These are phyloP conservation scores for Gnetum montanum DNA, from an alignment of 75 land plant genomes.

Conservation along the genomic window DNA sequence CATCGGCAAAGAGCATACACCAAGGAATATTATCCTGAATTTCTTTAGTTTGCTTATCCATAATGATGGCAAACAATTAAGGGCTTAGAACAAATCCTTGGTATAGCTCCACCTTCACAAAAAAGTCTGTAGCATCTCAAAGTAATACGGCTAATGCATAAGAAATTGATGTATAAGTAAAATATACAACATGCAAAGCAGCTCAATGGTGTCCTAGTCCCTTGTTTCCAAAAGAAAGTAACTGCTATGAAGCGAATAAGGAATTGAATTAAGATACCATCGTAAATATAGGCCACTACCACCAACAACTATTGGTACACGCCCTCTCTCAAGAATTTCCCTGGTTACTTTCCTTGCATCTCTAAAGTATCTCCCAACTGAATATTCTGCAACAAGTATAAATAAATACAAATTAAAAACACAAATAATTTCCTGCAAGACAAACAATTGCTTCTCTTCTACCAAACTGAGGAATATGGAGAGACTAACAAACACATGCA, in stretches of 20 bases:
- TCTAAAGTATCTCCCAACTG: conserved; percentile 64
- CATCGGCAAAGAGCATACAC: no score
- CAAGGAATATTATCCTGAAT: no score
- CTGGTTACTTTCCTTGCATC: conserved; percentile 71
- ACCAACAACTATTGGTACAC: conserved; percentile 84
- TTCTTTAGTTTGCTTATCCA: no score
- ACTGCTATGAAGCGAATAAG: no score
- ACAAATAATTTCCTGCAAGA: neutral
- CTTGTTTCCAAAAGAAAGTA: no score
- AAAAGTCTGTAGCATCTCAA: no score
- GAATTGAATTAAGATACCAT: conserved; percentile 53
- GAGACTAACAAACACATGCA: no score
- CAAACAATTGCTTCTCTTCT: neutral
- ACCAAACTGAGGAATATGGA: no score
- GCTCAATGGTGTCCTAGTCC: no score
- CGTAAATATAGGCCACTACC: conserved; percentile 88
- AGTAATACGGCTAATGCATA: neutral
- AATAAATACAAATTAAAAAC: neutral
- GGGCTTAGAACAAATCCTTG: no score
- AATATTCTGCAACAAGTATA: conserved; percentile 44
- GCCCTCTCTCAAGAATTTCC: conserved; percentile 37
- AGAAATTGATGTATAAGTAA: neutral
- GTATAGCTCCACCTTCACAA: no score
- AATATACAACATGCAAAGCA: neutral
- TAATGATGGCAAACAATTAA: no score